These are phyloP conservation scores for Epichloe sibirici DNA, from an alignment of 2,329 filamentous ascomycete species.

Conservation along the genomic window DNA sequence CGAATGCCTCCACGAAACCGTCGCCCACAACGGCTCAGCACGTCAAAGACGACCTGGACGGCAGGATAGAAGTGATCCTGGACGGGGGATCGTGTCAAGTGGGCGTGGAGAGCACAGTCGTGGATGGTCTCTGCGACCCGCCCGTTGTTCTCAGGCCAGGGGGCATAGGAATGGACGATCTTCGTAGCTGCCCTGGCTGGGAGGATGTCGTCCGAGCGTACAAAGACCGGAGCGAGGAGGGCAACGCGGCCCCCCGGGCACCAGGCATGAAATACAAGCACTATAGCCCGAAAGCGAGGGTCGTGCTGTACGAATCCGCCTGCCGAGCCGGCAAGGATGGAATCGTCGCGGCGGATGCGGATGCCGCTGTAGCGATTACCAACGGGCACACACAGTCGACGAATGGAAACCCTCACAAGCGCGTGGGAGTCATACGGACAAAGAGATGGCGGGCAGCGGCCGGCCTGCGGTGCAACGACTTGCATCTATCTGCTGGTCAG, in stretches of 20 bases:
- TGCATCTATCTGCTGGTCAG: constrained; percentile 12
- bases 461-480: constrained; percentile 23
- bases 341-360: constrained; percentile 24
- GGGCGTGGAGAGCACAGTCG: constrained; percentile 92
- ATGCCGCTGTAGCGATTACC: constrained; percentile 7
- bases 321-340: constrained; percentile 23
- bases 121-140: constrained; percentile 74
- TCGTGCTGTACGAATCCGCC: constrained; percentile 64
- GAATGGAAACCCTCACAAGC: constrained; percentile 16
- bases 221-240: constrained; percentile 58
- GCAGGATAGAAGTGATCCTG: constrained; percentile 73
- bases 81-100: constrained; percentile 81
- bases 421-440: constrained; percentile 44
- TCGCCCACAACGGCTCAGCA: constrained; percentile 86
- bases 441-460: constrained; percentile 36
- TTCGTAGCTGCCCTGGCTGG: constrained; percentile 69
- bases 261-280: constrained; percentile 99
- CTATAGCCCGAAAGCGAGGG: constrained; percentile 81
- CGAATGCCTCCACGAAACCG: constrained; percentile 87
- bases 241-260: constrained; percentile 57
- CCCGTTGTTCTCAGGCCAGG: constrained; percentile 78
- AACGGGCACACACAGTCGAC: constrained; percentile 7
- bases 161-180: constrained; percentile 70
- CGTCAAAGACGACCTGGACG: constrained; percentile 72
- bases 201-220: constrained; percentile 66